Conservation (phyloP, 257 asterid species). For the Gentiana straminea region DNA sequence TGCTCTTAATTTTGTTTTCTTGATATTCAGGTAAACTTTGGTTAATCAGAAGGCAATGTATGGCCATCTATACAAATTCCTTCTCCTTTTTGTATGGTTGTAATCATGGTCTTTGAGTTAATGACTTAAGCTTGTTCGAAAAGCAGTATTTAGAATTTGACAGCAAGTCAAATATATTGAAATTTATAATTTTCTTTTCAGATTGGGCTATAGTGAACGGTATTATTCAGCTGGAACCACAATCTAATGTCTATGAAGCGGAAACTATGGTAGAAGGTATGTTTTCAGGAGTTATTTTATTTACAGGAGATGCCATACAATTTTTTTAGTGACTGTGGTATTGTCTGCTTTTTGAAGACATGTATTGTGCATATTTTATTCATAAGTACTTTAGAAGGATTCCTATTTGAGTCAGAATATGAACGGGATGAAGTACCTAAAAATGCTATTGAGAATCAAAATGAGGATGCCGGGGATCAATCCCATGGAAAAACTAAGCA, state of each 20-base stretch:
- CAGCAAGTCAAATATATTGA: not conserved
- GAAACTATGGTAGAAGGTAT: constrained; percentile 95
- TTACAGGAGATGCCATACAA: not conserved
- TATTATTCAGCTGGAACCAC: constrained; percentile 72
- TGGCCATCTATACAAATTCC: constrained; percentile 15
- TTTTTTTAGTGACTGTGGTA: not conserved
- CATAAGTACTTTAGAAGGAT: constrained; percentile 83
- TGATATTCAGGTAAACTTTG: constrained; percentile 67
- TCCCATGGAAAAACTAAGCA: constrained; percentile 42
- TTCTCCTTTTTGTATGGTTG: too few species aligned
- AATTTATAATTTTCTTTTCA: constrained; percentile 13
- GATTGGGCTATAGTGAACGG: constrained; percentile 90
- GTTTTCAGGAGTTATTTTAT: too few species aligned
- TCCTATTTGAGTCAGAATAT: constrained; percentile 79
- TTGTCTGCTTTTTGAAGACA: constrained; percentile 17
- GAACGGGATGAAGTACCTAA: constrained; percentile 52
- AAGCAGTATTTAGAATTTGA: too few species aligned
- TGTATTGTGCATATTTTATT: too few species aligned
- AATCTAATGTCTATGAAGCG: constrained; percentile 59
- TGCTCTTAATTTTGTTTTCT: not conserved
- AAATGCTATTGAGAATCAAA: constrained; percentile 35
- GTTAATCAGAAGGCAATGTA: constrained; percentile 93
- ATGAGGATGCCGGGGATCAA: constrained; percentile 46
- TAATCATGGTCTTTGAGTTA: too few species aligned
- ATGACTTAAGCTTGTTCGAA: too few species aligned